Evolutionary conservation across 1,139 yeast species (phyloP).

Genomic region (Suhomyces bokatorum): DNA sequence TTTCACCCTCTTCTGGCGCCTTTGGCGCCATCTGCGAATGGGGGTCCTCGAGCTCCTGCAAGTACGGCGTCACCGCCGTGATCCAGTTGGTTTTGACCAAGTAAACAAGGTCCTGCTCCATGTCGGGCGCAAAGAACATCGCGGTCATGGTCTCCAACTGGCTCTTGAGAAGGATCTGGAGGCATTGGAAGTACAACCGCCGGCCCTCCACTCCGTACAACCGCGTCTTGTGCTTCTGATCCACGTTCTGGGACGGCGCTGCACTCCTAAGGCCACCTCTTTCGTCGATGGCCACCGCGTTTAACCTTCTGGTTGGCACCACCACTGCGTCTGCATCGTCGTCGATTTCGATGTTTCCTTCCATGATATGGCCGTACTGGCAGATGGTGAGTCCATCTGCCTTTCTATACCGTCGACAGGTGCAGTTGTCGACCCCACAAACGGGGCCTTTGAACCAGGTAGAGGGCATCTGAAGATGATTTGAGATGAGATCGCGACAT

Average conservation of each 20-base stretch:
- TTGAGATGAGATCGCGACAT: not conserved
- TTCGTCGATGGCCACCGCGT: slow-evolving; percentile 28
- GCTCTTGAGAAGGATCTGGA: slow-evolving; percentile 54
- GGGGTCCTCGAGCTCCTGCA: slow-evolving; percentile 1
- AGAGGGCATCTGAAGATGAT: slow-evolving; percentile 18
- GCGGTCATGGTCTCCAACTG: slow-evolving; percentile 37
- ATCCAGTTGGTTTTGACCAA: slow-evolving; percentile 21
- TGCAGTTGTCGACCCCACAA: slow-evolving; percentile 90
- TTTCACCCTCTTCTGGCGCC: not conserved
- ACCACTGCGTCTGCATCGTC: slow-evolving; percentile 66
- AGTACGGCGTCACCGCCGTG: slow-evolving; percentile 46
- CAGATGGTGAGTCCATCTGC: slow-evolving; percentile 80
- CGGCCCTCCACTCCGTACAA: slow-evolving; percentile 58
- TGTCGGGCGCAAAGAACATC: slow-evolving; percentile 27
- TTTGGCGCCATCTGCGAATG: not conserved
- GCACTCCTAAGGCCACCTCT: slow-evolving; percentile 15
- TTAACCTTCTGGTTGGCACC: slow-evolving; percentile 56
- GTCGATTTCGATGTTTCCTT: slow-evolving; percentile 74
- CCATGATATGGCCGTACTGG: slow-evolving; percentile 86
- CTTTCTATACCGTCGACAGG: slow-evolving; percentile 69
- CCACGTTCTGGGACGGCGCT: slow-evolving; percentile 8
- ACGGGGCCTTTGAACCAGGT: slow-evolving; percentile 69
- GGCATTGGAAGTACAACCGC: slow-evolving; percentile 45
- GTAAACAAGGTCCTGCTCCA: slow-evolving; percentile 11
- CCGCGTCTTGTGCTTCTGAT: slow-evolving; percentile 2